Evolutionary conservation across 2,329 filamentous ascomycete species (phyloP).

Genomic region (Lecanoromycetidae sp.): DNA sequence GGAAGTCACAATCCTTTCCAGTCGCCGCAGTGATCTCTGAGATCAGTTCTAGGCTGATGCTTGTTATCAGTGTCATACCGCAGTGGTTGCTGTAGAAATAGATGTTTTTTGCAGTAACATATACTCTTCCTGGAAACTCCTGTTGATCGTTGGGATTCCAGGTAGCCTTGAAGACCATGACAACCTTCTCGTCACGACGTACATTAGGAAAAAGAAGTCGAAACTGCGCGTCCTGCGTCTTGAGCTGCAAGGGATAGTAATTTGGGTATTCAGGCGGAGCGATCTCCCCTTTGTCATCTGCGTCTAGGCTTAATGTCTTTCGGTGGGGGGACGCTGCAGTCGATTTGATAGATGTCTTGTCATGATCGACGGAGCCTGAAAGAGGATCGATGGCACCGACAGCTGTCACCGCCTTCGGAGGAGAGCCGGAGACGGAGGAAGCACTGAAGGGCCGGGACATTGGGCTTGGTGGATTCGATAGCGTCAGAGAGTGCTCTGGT

Average conservation of each 20-base stretch:
- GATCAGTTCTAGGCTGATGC: constrained; percentile 62
- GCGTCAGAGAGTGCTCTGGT: constrained; percentile 18
- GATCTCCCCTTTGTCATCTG: constrained; percentile 26
- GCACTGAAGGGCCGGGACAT: constrained; percentile 18
- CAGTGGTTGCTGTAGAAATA: constrained; percentile 97
- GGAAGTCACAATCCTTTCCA: constrained; percentile 82
- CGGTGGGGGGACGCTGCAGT: constrained; percentile 33
- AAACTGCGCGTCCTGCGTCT: constrained; percentile 85
- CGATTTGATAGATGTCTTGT: constrained; percentile 20
- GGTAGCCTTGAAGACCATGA: constrained; percentile 83
- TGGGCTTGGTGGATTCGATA: constrained; percentile 25
- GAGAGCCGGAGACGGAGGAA: constrained; percentile 10
- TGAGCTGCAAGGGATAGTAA: constrained; percentile 69
- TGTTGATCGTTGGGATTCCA: constrained; percentile 70
- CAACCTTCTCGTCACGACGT: constrained; percentile 63
- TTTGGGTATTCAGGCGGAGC: constrained; percentile 49
- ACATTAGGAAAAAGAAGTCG: constrained; percentile 78
- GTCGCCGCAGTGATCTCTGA: constrained; percentile 81
- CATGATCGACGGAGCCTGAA: background rate
- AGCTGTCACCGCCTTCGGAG: constrained; percentile 17
- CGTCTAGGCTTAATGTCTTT: constrained; percentile 46
- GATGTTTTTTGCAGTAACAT: constrained; percentile 73
- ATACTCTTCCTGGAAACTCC: constrained; percentile 73
- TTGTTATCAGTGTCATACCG: constrained; percentile 75
- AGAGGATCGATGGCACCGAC: background rate